Evolutionary conservation across 129 eudicot species (phyloP), one percentile per base, ranked within the genome.

Genomic region (Solidago caesia): DNA sequence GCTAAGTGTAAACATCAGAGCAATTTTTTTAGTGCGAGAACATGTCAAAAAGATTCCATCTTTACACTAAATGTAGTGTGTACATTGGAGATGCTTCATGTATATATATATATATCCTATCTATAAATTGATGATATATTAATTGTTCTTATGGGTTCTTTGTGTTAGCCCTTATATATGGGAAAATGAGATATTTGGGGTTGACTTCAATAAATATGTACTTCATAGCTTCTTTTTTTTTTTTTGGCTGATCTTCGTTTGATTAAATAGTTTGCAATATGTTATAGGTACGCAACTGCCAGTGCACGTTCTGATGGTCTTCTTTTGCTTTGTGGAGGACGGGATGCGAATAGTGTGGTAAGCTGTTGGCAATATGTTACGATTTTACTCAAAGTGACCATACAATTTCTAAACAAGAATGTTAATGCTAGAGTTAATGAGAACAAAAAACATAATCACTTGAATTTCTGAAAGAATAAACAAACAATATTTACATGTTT

Each of bases 251-350:
- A 64, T 77, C n/a, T 68, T 53, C 62, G 14, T 57, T 42, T 72
- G 71, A 56, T 72, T 8, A 33, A 33, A 33, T 33, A 33, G 39
- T 33, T 74, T 61, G 57, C 41, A 41, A 61, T 62, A 71, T 76
- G 64, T 58, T 73, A 71, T 73, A 94, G 99, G 99, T 94, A 94
- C 87, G 99, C 99, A 56, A 94, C 99, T 77, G 99, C 99, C 76
- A 94, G 99, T 86, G 99, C 99, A 59, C 97, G 99, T 7, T 94
- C 99, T 48, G 99, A 94, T 82, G 99, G 99, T 72, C 99, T 94
- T 80, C 99, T 94, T 82, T 84, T 94, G 77, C 99, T 94, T 68
- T 94, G 99, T 82, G 99, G 99, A 68, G 99, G 99, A 77, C 82
- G 99, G 82, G 99, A 94, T 82, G 99, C 97, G n/a, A 94, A 86